Conservation (phyloP, 257 asterid species). For the Nicotiana noctiflora region DNA sequence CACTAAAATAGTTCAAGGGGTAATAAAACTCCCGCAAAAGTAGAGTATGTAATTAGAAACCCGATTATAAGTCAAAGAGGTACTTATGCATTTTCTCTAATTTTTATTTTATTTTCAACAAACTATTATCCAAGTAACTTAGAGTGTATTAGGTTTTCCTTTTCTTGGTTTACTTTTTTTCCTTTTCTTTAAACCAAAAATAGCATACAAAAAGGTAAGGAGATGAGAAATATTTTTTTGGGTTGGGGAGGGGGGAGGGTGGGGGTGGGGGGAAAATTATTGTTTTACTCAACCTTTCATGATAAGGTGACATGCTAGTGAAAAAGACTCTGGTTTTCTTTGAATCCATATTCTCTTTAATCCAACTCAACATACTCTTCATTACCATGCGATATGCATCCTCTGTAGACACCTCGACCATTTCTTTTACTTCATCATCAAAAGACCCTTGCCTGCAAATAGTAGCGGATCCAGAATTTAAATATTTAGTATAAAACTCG, state of each 20-base stretch:
- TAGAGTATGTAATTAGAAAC: no score
- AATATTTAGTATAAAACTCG: no score
- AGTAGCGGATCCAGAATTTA: not conserved
- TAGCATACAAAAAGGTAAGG: not conserved
- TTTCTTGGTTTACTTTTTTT: not conserved
- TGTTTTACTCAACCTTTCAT: not conserved
- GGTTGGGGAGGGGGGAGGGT: no score
- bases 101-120: not conserved
- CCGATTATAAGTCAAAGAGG: no score
- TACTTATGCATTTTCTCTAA: no score
- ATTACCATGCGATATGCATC: slow-evolving; percentile 6
- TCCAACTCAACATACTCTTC: slow-evolving; percentile 12
- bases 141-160: no score
- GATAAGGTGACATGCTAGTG: slow-evolving; percentile 12
- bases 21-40: no score
- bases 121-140: not conserved
- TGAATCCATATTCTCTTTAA: slow-evolving; percentile 1
- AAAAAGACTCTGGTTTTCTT: slow-evolving; percentile 3
- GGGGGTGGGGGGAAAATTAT: no score
- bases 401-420: not conserved
- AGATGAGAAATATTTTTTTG: no score
- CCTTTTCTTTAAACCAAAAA: not conserved
- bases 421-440: slow-evolving; percentile 3
- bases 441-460: slow-evolving; percentile 4
- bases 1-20: no score